A percentile compares a stretch with the other conserved stretches of the same genome.
Evolutionary conservation across 257 asterid genomes (phyloP).

Genomic region (Penstemon barbatus): DNA sequence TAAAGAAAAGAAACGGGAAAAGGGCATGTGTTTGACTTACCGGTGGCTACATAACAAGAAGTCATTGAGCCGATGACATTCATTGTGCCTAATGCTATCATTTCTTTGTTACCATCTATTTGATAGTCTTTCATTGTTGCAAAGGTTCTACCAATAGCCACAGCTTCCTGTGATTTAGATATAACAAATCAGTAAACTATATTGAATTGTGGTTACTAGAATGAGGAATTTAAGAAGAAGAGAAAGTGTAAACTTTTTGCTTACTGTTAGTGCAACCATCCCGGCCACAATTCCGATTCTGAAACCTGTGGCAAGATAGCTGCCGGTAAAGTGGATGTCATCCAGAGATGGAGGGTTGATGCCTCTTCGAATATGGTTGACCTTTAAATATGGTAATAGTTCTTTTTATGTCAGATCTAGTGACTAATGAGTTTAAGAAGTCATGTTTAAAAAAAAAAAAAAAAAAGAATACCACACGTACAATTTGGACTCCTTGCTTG

Average conservation of each 20-base stretch:
- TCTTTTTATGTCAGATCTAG: background rate
- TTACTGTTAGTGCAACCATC: conserved; percentile 65
- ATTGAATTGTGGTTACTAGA: too few relatives aligned
- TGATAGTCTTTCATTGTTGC: conserved; percentile 78
- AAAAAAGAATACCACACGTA: conserved; percentile 25
- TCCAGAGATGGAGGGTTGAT: conserved; percentile 59
- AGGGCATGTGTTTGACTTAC: conserved; percentile 26
- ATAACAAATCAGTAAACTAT: background rate
- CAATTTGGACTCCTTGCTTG: conserved; percentile 62
- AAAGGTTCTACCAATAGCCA: conserved; percentile 76
- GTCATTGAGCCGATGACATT: conserved; percentile 71
- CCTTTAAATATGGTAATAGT: conserved; percentile 33
- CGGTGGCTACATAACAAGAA: conserved; percentile 75
- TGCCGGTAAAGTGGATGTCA: conserved; percentile 55
- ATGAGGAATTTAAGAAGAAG: background rate
- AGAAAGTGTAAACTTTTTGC: background rate
- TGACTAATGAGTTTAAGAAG: background rate
- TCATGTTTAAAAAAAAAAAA: background rate
- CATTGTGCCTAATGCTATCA: conserved; percentile 81
- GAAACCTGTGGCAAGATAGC: conserved; percentile 53
- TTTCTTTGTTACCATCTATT: conserved; percentile 75
- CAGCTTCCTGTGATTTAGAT: conserved; percentile 59
- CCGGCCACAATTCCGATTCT: conserved; percentile 64
- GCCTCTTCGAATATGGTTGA: conserved; percentile 50
- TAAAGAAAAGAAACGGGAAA: too few relatives aligned